phyloP scores from a whole-genome alignment of 2,329 filamentous ascomycete species.

The Fusarium cicatricum region DNA sequence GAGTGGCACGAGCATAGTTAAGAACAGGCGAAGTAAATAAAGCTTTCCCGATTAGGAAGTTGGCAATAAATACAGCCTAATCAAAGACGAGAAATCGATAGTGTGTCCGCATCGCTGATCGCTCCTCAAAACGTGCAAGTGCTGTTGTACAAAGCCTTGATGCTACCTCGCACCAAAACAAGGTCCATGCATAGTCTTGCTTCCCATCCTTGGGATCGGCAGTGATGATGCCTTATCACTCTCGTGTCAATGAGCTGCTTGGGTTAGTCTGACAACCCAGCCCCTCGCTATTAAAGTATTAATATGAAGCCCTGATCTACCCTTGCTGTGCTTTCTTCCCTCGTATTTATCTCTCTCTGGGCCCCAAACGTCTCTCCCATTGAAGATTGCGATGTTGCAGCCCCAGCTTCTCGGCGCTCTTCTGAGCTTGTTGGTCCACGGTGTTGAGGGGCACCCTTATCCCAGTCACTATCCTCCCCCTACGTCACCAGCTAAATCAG shows the following conservation, averaged over 20 bases:
- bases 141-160: too few species aligned
- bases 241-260: not conserved
- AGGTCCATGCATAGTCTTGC: too few species aligned
- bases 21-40: too few species aligned
- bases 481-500: conserved; percentile 5
- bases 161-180: too few species aligned
- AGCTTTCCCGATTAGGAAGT: too few species aligned
- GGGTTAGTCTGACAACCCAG: not conserved
- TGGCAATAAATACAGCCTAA: too few species aligned
- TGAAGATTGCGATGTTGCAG: conserved; percentile 2
- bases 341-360: not conserved
- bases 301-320: not conserved
- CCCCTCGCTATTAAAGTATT: too few species aligned
- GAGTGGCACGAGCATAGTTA: too few species aligned
- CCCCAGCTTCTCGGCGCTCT: conserved; percentile 6
- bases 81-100: too few species aligned
- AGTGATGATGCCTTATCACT: not conserved
- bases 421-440: conserved; percentile 8
- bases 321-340: not conserved
- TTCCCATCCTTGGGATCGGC: not conserved
- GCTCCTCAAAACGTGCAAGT: too few species aligned
- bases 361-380: too few species aligned
- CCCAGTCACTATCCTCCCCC: conserved; percentile 18
- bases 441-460: conserved; percentile 8
- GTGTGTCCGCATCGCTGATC: too few species aligned